phyloP scores from a whole-genome alignment of 306 rosid genomes.

The Ceratonia siliqua region DNA sequence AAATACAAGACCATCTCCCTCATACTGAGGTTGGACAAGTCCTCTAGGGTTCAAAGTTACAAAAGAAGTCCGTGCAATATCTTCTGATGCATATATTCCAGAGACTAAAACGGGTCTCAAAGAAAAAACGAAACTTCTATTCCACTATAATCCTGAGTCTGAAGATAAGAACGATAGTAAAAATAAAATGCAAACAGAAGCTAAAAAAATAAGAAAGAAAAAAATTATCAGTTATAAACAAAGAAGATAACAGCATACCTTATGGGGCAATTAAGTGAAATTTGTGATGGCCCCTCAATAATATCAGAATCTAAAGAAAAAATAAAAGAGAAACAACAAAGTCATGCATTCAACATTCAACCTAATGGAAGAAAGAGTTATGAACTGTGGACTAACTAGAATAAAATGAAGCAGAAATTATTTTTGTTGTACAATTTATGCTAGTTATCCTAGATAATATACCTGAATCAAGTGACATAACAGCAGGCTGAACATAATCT shows the following conservation, averaged over 20 bases:
- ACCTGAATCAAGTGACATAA: constrained; percentile 64
- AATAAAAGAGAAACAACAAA: neutral
- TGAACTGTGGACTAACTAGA: neutral
- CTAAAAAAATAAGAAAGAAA: neutral
- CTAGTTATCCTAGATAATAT: constrained; percentile 25
- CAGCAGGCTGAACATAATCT: constrained; percentile 64
- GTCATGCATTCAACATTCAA: constrained; percentile 23
- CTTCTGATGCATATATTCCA: neutral
- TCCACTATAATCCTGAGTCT: constrained; percentile 6
- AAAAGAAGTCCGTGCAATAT: neutral
- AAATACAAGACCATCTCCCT: neutral
- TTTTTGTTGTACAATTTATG: neutral
- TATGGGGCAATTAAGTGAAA: constrained; percentile 96
- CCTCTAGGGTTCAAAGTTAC: neutral
- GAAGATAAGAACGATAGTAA: constrained; percentile 1
- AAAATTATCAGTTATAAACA: constrained; percentile 25
- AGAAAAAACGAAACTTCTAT: neutral
- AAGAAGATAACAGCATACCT: constrained; percentile 58
- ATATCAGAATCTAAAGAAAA: constrained; percentile 62
- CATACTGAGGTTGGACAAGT: neutral
- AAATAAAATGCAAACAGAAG: constrained; percentile 16
- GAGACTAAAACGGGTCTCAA: neutral
- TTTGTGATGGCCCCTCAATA: constrained; percentile 86
- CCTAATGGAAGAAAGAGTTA: neutral
- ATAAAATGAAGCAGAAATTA: neutral